phyloP scores from a whole-genome alignment of 306 rosid species.

The Lathyrus aphaca region DNA sequence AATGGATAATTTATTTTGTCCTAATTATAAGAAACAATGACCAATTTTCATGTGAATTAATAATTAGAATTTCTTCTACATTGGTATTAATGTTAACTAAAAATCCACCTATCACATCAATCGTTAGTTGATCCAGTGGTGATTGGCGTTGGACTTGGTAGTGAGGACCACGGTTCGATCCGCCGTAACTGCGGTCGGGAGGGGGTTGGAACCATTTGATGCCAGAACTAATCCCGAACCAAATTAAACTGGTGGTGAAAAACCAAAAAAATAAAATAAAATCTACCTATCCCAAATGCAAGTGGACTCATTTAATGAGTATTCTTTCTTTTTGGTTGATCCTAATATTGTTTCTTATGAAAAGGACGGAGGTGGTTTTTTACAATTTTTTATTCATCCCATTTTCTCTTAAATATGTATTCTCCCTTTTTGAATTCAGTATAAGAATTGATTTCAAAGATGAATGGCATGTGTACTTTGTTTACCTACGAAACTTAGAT shows the following conservation, averaged over 20 bases:
- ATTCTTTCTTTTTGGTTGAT: background rate
- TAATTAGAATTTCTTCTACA: background rate
- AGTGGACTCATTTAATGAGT: background rate
- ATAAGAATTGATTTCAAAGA: slow-evolving; percentile 4
- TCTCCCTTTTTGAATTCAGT: slow-evolving; percentile 5
- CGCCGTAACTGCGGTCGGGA: no score
- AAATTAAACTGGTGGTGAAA: no score
- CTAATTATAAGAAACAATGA: background rate
- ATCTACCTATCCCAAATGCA: background rate
- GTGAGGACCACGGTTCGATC: no score
- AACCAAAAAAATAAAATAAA: no score
- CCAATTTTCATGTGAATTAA: slow-evolving; percentile 2
- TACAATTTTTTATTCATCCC: slow-evolving; percentile 2
- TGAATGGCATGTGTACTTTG: slow-evolving; percentile 23
- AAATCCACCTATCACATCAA: background rate
- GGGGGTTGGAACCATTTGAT: no score
- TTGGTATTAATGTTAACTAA: background rate
- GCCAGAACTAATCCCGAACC: no score
- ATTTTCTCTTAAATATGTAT: slow-evolving; percentile 2
- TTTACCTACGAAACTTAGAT: slow-evolving; percentile 20
- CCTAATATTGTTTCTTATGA: background rate
- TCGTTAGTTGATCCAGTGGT: no score
- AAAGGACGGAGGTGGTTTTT: slow-evolving; percentile 6
- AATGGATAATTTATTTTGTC: background rate
- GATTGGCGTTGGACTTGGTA: no score